Base-by-base conservation (phyloP, 495 filamentous ascomycete genomes). In the Viridothelium virens region DNA sequence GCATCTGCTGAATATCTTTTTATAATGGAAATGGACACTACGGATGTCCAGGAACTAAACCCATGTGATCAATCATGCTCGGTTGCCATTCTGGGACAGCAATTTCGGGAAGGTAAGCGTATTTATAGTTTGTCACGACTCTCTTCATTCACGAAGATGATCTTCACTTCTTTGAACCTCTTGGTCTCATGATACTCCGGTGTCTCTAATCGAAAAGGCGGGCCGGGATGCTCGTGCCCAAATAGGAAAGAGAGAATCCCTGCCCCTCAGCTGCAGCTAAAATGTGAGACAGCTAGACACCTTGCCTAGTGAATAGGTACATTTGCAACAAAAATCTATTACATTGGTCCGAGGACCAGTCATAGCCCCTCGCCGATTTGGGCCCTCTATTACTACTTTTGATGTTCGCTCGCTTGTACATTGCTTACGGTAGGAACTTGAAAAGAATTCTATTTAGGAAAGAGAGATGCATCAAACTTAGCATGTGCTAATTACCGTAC, bases 211-310 rank as follows among this genome's bases (percentile, higher is more conserved):
- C 53, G 31, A 33, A 33, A 18, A 53, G 48, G 48, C 48, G 48
- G 53, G 31, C n/a, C 25, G 53, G 53, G 53, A 34, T 33, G 18
- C 14, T 36, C 25, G 53, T 14, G n/a, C 53, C 53, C 31, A 36
- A 59, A 33, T 59, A 59, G 53, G 53, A 59, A 59, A 59, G 53
- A 59, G 53, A 59, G 53, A 59, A 59, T 59, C 53, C 53, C 31
- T 59, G 53, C 14, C 31, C 31, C 6, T 31, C 36, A 59, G 25
- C 18, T 59, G 31, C 53, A 59, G 53, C 53, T 36, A 59, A 36
- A 33, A 36, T 53, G 53, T 18, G 25, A 25, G 25, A 25, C 25
- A 25, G 25, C 25, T 1, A 25, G 25, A 25, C 25, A 25, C 25
- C 25, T 25, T 25, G 25, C 25, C 25, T 25, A 25, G 25, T 25